Base-by-base conservation (phyloP, 1,139 yeast species). In the Ogataea hybrid region DNA sequence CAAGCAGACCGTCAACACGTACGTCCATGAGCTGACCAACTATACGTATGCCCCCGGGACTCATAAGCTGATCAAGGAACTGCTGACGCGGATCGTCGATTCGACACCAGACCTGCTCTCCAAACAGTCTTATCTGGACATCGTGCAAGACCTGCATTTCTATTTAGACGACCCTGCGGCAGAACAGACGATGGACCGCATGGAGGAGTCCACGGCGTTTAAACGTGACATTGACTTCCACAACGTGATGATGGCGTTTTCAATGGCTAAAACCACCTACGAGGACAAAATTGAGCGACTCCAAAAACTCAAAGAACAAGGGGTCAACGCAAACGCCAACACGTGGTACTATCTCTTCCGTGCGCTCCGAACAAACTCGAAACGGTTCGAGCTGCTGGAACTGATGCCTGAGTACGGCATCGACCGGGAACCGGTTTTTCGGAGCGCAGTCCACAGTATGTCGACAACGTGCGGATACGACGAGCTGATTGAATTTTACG, bases 331-430 rank as follows among this genome's bases (percentile, higher is more conserved):
- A 3, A 57, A 57, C 35, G 32, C 37, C 5, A 54, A 55, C 17
- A 58, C 62, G 2, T 58, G 60, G 59, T 58, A 58, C 35, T 48
- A 47, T 17, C 21, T 53, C 2, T 57, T 49, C 31, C 44, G 52
- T 8, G 34, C 49, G 23, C 43, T 58, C 9, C 42, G 43, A 25
- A 41, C 42, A 2, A 37, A 44, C 2, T 47, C 47, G 12, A 40
- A 55, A 1, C 50, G 53, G 35, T 6, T 50, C 2, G 38, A 48
- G 39, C 21, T 56, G 28, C 30, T 58, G 14, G 46, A 49, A 7
- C 17, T 49, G 21, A 58, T 58, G 62, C 32, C 47, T 10, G 49
- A 53, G 5, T 42, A 41, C 30, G 41, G 40, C 1, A 39, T 58
- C 3, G 38, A 52, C 2, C 31, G 46, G 2, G 14, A 9, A n/a